Evolutionary conservation across 2,329 filamentous ascomycete species (phyloP).

Genomic region (Clarireedia sp.): DNA sequence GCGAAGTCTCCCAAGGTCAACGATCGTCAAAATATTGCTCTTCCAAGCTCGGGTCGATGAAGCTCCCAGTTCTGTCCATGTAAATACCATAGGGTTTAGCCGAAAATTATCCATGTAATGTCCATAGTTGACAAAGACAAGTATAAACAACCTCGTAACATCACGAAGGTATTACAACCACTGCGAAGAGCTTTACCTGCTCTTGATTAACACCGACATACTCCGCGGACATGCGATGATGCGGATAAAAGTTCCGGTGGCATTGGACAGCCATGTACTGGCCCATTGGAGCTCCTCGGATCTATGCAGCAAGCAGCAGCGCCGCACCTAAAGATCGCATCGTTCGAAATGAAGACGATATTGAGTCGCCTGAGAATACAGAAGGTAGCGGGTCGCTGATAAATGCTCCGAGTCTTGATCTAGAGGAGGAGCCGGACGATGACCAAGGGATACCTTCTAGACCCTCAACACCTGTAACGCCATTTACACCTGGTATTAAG

Average conservation of each 20-base stretch:
- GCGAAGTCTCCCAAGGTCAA: not conserved
- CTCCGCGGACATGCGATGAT: slow-evolving; percentile 27
- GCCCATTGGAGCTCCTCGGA: slow-evolving; percentile 76
- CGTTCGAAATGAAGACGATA: slow-evolving; percentile 54
- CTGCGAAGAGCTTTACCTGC: slow-evolving; percentile 12
- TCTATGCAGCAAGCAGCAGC: slow-evolving; percentile 70
- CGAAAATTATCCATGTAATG: not conserved
- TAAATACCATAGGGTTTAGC: no score
- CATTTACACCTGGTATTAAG: slow-evolving; percentile 49
- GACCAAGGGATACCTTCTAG: slow-evolving; percentile 17
- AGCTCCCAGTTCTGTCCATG: no score
- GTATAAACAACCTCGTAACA: not conserved
- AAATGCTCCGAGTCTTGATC: slow-evolving; percentile 21
- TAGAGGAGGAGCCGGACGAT: slow-evolving; percentile 23
- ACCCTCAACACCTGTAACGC: slow-evolving; percentile 43
- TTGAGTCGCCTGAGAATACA: slow-evolving; percentile 33
- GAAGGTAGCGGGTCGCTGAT: slow-evolving; percentile 30
- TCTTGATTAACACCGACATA: slow-evolving; percentile 15
- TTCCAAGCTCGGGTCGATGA: no score
- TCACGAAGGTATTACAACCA: not conserved
- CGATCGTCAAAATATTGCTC: not conserved
- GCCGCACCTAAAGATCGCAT: slow-evolving; percentile 43
- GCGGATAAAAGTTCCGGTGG: slow-evolving; percentile 28
- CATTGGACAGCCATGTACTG: slow-evolving; percentile 66
- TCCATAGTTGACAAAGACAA: not conserved